Conservation (phyloP, 2,329 filamentous ascomycete species). For the Leptographium radiaticola region DNA sequence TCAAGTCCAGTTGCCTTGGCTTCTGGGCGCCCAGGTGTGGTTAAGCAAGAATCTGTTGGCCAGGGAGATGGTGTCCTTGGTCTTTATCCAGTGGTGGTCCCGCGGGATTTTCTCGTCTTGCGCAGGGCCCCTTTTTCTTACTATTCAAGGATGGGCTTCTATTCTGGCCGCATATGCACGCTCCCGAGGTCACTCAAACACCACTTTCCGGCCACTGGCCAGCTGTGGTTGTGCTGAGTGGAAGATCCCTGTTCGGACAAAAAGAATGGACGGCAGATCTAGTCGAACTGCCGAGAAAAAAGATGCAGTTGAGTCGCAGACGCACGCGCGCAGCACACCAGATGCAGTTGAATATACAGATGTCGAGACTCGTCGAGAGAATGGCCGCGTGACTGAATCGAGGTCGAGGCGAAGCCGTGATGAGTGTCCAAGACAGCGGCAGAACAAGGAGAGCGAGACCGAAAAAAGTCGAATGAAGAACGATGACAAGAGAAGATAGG, state of each 20-base stretch:
- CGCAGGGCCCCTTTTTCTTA: background rate
- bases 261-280: too few species aligned
- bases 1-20: constrained; percentile 20
- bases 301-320: too few species aligned
- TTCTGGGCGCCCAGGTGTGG: constrained; percentile 10
- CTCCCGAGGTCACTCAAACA: too few species aligned
- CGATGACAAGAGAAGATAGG: background rate
- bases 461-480: background rate
- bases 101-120: background rate
- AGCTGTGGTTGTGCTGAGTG: too few species aligned
- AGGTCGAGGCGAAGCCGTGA: background rate
- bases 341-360: too few species aligned
- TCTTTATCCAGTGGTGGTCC: background rate
- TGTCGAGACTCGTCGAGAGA: too few species aligned
- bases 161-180: background rate
- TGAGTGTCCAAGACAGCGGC: background rate
- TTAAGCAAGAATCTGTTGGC: background rate
- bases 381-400: background rate
- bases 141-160: background rate
- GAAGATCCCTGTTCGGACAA: too few species aligned
- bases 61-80: background rate
- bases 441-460: background rate
- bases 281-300: too few species aligned
- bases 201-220: too few species aligned
- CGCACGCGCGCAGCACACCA: too few species aligned